A percentile compares a stretch with the other conserved stretches of the same genome.
phyloP scores from a whole-genome alignment of 306 rosid genomes.

The Prunus armeniaca region DNA sequence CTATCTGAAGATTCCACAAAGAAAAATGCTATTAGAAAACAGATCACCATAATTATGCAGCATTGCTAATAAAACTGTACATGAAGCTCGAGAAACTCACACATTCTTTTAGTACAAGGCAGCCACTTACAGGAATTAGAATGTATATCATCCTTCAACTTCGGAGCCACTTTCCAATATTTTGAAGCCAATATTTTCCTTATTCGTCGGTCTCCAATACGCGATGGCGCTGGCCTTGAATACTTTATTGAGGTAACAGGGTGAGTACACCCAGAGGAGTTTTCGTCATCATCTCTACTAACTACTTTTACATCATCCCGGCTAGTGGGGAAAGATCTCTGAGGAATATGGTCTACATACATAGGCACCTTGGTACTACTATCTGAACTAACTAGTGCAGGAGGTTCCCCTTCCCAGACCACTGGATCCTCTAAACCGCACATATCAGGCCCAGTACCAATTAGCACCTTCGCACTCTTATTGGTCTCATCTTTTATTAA shows the following conservation, averaged over 20 bases:
- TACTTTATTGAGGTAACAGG: constrained; percentile 50
- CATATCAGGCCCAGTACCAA: constrained; percentile 30
- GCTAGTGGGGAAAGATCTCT: constrained; percentile 41
- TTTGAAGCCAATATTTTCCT: constrained; percentile 72
- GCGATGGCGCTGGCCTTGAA: constrained; percentile 40
- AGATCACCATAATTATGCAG: constrained; percentile 5
- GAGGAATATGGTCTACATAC: constrained; percentile 40
- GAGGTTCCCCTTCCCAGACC: constrained; percentile 47
- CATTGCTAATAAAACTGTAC: constrained; percentile 7
- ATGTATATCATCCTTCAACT: constrained; percentile 43
- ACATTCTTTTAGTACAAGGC: constrained; percentile 3
- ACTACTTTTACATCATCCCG: constrained; percentile 62
- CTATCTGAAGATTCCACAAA: constrained; percentile 42
- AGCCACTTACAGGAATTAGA: constrained; percentile 50
- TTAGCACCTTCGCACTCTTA: constrained; percentile 37
- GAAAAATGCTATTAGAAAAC: constrained; percentile 11
- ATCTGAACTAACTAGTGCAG: constrained; percentile 37
- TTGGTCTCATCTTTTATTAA: constrained; percentile 37
- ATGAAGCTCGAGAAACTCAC: background rate
- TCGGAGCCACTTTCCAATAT: constrained; percentile 57
- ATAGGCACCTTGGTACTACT: constrained; percentile 50
- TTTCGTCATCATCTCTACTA: constrained; percentile 98
- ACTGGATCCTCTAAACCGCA: constrained; percentile 42
- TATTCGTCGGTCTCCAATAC: constrained; percentile 56
- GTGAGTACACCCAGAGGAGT: constrained; percentile 70